These are phyloP conservation scores for Hypoxylon sp. DNA, from an alignment of 2,329 filamentous ascomycete genomes.

Conservation along the genomic window DNA sequence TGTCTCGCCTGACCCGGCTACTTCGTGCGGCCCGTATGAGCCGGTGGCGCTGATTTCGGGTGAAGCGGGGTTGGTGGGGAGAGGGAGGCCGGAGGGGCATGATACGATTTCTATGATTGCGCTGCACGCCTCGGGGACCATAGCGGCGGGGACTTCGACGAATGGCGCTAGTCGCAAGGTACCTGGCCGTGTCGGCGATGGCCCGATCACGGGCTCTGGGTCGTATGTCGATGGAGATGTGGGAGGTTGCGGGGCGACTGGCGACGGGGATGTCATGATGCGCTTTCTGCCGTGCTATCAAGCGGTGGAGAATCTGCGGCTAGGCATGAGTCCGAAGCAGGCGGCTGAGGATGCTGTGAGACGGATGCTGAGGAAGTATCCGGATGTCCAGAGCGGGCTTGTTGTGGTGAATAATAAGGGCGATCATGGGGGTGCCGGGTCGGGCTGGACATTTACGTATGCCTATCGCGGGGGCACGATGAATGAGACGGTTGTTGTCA, in stretches of 20 bases:
- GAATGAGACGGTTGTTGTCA: constrained; percentile 62
- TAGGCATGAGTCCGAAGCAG: constrained; percentile 62
- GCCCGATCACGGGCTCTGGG: constrained; percentile 68
- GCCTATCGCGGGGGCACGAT: constrained; percentile 64
- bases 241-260: constrained; percentile 69
- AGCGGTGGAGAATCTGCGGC: constrained; percentile 67
- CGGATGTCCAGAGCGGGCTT: constrained; percentile 62
- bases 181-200: constrained; percentile 69
- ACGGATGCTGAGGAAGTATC: constrained; percentile 65
- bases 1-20: constrained; percentile 60
- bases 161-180: constrained; percentile 69
- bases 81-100: constrained; percentile 54
- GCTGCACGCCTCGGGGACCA: constrained; percentile 60
- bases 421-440: constrained; percentile 65
- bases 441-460: constrained; percentile 70
- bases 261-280: constrained; percentile 72
- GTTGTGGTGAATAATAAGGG: constrained; percentile 66
- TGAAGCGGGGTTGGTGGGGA: constrained; percentile 28
- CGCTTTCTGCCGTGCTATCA: constrained; percentile 71
- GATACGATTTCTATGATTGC: constrained; percentile 70
- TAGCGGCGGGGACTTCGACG: constrained; percentile 70
- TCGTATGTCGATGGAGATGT: constrained; percentile 69
- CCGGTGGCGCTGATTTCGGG: constrained; percentile 52
- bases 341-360: constrained; percentile 67
- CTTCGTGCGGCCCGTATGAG: constrained; percentile 64